Conservation (phyloP, 768 basidiomycete genomes). For the Aureoboletus auriporus region DNA sequence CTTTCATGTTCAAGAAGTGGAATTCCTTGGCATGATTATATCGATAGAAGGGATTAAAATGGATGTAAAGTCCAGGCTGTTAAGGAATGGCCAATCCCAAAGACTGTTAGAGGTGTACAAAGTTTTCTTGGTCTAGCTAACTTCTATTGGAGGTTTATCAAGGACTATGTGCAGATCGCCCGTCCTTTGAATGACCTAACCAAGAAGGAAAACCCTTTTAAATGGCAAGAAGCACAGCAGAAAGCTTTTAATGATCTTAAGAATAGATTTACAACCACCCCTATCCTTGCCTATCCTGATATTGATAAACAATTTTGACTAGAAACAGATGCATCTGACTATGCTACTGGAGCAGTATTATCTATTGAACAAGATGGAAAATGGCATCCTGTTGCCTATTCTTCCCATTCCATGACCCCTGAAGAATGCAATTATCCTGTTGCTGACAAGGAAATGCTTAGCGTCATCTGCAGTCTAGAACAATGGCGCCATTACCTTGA, state of each 20-base stretch:
- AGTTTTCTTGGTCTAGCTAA: constrained; percentile 28
- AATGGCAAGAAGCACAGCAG: not conserved
- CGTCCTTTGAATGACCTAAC: not conserved
- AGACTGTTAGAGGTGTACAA: constrained; percentile 15
- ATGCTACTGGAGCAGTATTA: not conserved
- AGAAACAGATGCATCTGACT: not conserved
- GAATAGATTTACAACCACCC: not conserved
- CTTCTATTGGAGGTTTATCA: constrained; percentile 26
- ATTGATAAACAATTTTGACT: too few relatives aligned
- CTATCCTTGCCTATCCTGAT: not conserved
- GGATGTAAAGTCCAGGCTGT: constrained; percentile 33
- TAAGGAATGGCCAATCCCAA: constrained; percentile 26
- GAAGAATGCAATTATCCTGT: not conserved
- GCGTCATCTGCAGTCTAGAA: not conserved
- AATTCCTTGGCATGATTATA: constrained; percentile 33
- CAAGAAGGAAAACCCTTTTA: not conserved
- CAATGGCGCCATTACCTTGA: not conserved
- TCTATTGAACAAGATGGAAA: not conserved
- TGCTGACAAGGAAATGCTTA: not conserved
- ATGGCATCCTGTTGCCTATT: not conserved
- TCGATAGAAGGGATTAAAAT: constrained; percentile 18
- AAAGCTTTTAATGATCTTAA: not conserved
- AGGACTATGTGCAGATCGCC: not conserved
- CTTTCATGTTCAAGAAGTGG: constrained; percentile 22
- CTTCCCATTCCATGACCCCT: not conserved